A percentile compares a stretch with the other conserved stretches of the same genome.
These are phyloP conservation scores for Ophiocordyceps camponoti-leonardi DNA, from an alignment of 2,329 filamentous ascomycete genomes.

Conservation along the genomic window DNA sequence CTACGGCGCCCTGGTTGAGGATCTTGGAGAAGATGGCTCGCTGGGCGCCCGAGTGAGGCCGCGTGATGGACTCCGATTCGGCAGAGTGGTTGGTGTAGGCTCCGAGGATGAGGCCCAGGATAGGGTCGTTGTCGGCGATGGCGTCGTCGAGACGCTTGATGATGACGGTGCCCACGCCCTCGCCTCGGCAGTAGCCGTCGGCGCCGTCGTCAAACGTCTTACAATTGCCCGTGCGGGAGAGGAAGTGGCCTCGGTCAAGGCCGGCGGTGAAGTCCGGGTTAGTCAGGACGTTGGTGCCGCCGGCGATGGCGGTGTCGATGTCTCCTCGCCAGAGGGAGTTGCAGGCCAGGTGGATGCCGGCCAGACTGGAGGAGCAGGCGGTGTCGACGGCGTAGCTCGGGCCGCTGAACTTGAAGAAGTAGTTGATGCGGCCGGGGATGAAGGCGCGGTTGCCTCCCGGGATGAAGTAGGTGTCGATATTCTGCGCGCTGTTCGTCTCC, in stretches of 20 bases:
- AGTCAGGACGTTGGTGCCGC: slow-evolving; percentile 49
- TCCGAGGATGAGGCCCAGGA: slow-evolving; percentile 58
- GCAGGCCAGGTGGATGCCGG: slow-evolving; percentile 53
- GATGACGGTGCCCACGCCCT: slow-evolving; percentile 57
- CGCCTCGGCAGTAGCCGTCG: slow-evolving; percentile 69
- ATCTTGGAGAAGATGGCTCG: slow-evolving; percentile 48
- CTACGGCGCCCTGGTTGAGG: slow-evolving; percentile 36
- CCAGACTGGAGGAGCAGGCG: slow-evolving; percentile 58
- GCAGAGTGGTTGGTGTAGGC: slow-evolving; percentile 41
- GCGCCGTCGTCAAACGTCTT: slow-evolving; percentile 69
- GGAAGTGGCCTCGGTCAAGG: slow-evolving; percentile 58
- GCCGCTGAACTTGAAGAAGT: slow-evolving; percentile 61
- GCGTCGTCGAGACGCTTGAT: slow-evolving; percentile 71
- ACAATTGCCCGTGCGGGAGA: slow-evolving; percentile 37
- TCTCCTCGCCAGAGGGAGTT: slow-evolving; percentile 53
- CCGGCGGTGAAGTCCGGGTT: slow-evolving; percentile 64
- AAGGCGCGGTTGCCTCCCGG: slow-evolving; percentile 23
- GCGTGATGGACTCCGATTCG: slow-evolving; percentile 67
- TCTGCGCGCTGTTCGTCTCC: slow-evolving; percentile 56
- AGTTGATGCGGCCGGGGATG: slow-evolving; percentile 28
- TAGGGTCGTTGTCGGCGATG: slow-evolving; percentile 57
- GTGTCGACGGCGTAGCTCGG: slow-evolving; percentile 59
- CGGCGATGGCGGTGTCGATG: slow-evolving; percentile 65
- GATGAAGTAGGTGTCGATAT: slow-evolving; percentile 42
- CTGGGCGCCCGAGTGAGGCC: slow-evolving; percentile 64